Evolutionary conservation across 495 filamentous ascomycete genomes (phyloP).

Genomic region (Chaetomium cochliodes): DNA sequence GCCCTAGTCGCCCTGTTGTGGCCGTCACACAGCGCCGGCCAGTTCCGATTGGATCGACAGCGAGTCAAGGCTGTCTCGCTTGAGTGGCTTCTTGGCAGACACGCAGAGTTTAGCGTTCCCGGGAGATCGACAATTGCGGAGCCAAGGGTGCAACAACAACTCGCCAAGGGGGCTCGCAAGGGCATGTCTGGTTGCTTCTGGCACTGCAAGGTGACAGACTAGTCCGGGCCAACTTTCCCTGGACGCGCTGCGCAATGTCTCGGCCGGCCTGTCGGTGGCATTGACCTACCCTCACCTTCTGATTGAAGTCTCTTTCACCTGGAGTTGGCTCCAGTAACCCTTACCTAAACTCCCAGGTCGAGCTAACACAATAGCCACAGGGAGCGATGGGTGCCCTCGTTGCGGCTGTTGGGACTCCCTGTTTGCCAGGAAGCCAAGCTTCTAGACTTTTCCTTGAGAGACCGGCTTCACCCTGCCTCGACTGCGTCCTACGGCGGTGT

Average conservation of each 20-base stretch:
- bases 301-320: neutral
- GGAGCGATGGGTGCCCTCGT: neutral
- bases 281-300: neutral
- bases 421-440: neutral
- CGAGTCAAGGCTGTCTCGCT: neutral
- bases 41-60: neutral
- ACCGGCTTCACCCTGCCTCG: neutral
- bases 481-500: neutral
- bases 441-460: neutral
- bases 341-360: neutral
- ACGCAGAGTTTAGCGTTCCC: neutral
- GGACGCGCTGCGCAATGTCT: conserved; percentile 13
- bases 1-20: neutral
- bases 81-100: neutral
- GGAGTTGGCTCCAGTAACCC: neutral
- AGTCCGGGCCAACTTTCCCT: neutral
- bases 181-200: conserved; percentile 1
- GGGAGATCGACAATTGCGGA: conserved; percentile 13
- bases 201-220: neutral
- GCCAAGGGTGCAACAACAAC: conserved; percentile 1
- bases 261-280: conserved; percentile 22
- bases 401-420: neutral
- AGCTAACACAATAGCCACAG: neutral
- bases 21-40: conserved; percentile 2
- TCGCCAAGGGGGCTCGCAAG: conserved; percentile 17